Conservation (phyloP, 139 green algal genomes). For the Chlorokybus atmophyticus region DNA sequence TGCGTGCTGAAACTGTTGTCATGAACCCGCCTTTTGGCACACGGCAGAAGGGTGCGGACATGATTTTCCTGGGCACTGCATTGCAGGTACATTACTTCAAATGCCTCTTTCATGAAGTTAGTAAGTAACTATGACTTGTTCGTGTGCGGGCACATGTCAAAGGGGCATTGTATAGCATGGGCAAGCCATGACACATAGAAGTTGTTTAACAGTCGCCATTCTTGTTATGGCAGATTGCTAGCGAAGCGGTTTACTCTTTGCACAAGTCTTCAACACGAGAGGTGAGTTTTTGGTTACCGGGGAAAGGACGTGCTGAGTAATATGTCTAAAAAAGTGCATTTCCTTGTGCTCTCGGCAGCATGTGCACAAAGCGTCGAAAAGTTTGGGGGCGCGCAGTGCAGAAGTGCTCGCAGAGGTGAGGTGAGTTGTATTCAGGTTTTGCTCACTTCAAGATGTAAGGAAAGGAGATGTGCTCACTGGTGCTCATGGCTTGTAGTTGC, state of each 20-base stretch:
- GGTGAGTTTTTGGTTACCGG: background rate
- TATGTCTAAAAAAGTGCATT: background rate
- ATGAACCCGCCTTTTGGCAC: constrained; percentile 96
- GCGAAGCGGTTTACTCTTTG: constrained; percentile 67
- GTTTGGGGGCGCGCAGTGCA: no score
- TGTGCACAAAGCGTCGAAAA: no score
- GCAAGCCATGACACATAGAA: no score
- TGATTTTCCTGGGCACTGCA: constrained; percentile 67
- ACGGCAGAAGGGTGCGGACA: constrained; percentile 65
- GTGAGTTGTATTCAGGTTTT: no score
- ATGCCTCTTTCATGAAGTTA: background rate
- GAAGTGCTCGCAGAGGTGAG: no score
- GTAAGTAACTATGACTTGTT: background rate
- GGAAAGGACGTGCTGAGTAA: background rate
- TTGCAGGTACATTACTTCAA: constrained; percentile 30
- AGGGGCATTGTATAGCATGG: no score
- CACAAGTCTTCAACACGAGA: constrained; percentile 76
- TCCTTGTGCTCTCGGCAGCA: no score
- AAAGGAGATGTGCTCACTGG: background rate
- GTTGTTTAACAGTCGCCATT: background rate
- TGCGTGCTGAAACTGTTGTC: constrained; percentile 63
- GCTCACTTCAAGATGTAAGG: background rate
- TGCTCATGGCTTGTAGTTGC: constrained; percentile 40
- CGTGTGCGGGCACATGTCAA: background rate
- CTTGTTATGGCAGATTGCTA: constrained; percentile 1